phyloP scores from a whole-genome alignment of 2,329 filamentous ascomycete species.

The Pseudogymnoascus sp. region DNA sequence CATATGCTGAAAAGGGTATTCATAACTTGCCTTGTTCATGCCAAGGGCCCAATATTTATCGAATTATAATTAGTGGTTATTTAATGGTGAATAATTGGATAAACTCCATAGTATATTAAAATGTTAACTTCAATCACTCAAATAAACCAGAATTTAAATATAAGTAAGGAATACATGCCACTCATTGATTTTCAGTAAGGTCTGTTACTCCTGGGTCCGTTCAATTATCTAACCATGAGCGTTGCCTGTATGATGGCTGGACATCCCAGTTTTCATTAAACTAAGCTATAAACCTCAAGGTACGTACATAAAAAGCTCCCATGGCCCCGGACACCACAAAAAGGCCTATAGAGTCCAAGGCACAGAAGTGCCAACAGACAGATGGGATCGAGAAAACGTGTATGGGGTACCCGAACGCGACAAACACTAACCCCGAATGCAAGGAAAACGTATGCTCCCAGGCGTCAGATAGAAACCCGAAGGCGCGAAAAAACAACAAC shows the following conservation, averaged over 20 bases:
- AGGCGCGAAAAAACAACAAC: not conserved
- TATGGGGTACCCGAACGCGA: not conserved
- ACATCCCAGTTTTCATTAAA: not conserved
- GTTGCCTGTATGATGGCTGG: not conserved
- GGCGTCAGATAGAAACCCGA: not conserved
- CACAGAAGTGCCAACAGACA: not conserved
- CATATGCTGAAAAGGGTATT: not conserved
- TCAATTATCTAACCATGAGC: not conserved
- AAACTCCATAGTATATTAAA: not conserved
- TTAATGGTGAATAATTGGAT: not conserved
- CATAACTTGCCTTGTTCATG: not conserved
- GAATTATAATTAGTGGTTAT: not conserved
- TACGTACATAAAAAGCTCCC: not conserved
- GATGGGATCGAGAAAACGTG: not conserved
- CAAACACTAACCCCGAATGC: not conserved
- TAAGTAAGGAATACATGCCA: not conserved
- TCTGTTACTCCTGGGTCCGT: not conserved
- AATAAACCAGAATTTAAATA: not conserved
- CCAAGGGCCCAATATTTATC: not conserved
- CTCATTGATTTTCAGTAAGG: not conserved
- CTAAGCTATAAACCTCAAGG: not conserved
- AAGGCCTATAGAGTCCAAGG: not conserved
- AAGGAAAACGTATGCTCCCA: not conserved
- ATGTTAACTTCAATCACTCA: not conserved
- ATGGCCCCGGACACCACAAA: not conserved